These are phyloP conservation scores for Cicer bijugum DNA, from an alignment of 306 rosid genomes.

Conservation along the genomic window DNA sequence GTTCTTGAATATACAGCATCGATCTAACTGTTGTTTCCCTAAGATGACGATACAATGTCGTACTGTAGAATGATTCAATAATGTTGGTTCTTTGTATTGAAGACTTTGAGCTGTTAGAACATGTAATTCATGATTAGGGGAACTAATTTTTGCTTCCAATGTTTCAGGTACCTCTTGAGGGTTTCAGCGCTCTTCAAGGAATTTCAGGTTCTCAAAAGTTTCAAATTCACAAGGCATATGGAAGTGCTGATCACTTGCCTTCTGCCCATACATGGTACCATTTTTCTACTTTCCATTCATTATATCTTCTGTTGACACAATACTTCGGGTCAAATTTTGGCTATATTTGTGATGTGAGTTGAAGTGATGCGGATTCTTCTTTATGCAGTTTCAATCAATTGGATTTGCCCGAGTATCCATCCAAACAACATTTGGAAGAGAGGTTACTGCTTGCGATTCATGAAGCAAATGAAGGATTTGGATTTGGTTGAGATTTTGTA, in stretches of 20 bases:
- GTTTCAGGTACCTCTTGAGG: conserved; percentile 94
- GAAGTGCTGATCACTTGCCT: conserved; percentile 94
- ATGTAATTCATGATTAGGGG: conserved; percentile 27
- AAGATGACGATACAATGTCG: not conserved
- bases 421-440: conserved; percentile 89
- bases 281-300: not conserved
- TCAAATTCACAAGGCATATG: conserved; percentile 98
- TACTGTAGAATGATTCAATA: conserved; percentile 18
- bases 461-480: conserved; percentile 94
- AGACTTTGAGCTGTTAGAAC: conserved; percentile 9
- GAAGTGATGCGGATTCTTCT: conserved; percentile 21
- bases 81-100: conserved; percentile 27
- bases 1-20: not conserved
- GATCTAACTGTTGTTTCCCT: conserved; percentile 2
- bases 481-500: conserved; percentile 66
- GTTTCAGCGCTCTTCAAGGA: conserved; percentile 98
- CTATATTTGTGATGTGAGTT: conserved; percentile 5
- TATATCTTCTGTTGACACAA: not conserved
- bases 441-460: conserved; percentile 90
- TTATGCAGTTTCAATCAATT: conserved; percentile 91
- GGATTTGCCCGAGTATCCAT: conserved; percentile 95
- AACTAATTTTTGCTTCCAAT: conserved; percentile 39
- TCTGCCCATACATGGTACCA: conserved; percentile 97
- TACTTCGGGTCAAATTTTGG: conserved; percentile 4
- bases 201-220: conserved; percentile 97